Evolutionary conservation across 2,329 filamentous ascomycete species (phyloP), one percentile per base, ranked within the genome.

Genomic region (Orbilia brochopaga): DNA sequence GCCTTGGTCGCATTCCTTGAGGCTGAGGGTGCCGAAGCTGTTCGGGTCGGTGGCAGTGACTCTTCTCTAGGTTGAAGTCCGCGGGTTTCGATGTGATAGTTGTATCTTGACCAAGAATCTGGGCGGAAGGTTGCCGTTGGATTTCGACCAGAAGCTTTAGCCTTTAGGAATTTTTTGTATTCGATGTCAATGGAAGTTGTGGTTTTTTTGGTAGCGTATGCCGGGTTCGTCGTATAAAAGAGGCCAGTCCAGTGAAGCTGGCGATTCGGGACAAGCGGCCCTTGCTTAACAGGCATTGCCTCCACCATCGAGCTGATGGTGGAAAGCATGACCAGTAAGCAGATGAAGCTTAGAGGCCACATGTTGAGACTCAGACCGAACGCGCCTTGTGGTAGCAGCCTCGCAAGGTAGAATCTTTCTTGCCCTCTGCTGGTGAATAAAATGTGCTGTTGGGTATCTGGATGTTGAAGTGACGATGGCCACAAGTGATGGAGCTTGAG

Each of bases 21-120:
- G 4, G 40, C 19, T 46, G 50, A 53, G 50, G 30, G 21, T 11
- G 24, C 2, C 17, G 11, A 7, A 27, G 21, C 23, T 30, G 23
- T 11, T 53, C 10, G 21, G 13, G 23, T 32, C 3, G 24, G 30
- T 32, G 53, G 40, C 24, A 52, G 17, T 8, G 32, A 13, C 23
- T 61, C 46, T 13, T 57, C 52, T 27, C 32, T 53, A n/a, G 42
- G 30, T 13, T 61, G 4, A 8, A 48, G 13, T 11, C 3, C 8
- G 15, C 51, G 64, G 10, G 53, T 56, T 40, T 59, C 55, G 21
- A 64, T 40, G n/a, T 60, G 66, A n/a, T 60, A 48, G 30, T 64
- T 70, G 30, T 59, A 70, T 19, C 56, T 42, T 1, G 66, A 64
- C 66, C 66, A 70, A 13, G 59, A 70, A 32, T 60, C 54, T 4